phyloP scores from a whole-genome alignment of 2,329 filamentous ascomycete species.

The Scleromitrula shiraiana region DNA sequence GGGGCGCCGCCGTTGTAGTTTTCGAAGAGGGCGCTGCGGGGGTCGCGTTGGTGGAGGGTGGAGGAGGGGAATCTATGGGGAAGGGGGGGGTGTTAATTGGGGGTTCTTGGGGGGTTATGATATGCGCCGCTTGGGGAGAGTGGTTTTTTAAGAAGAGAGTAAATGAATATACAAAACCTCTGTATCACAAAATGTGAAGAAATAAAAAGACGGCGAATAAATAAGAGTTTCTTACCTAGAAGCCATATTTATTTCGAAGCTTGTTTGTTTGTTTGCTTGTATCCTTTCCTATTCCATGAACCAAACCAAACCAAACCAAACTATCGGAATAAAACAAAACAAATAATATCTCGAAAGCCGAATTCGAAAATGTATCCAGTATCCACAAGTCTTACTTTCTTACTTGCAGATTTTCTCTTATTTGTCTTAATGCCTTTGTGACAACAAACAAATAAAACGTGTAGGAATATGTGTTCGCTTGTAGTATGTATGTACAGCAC shows the following conservation, averaged over 20 bases:
- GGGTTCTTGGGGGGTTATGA: neutral
- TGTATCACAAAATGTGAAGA: neutral
- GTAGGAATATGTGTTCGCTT: neutral
- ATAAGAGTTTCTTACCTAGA: conserved; percentile 21
- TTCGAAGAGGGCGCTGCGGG: conserved; percentile 66
- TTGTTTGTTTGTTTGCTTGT: neutral
- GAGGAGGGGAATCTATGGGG: conserved; percentile 54
- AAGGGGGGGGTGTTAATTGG: neutral
- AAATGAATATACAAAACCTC: too few species aligned
- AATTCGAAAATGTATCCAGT: too few species aligned
- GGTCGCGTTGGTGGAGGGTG: conserved; percentile 65
- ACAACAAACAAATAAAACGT: too few species aligned
- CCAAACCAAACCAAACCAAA: neutral
- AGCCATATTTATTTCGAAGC: conserved; percentile 17
- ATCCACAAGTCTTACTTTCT: too few species aligned
- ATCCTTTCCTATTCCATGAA: neutral
- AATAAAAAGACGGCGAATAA: neutral
- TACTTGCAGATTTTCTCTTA: too few species aligned
- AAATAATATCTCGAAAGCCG: too few species aligned
- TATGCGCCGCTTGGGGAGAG: too few species aligned
- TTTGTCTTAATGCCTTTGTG: too few species aligned
- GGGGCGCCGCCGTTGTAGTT: conserved; percentile 53
- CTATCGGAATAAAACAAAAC: too few species aligned
- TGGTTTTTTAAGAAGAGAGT: too few species aligned
- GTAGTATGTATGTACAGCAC: neutral